Evolutionary conservation across 306 rosid genomes (phyloP), one percentile per base, ranked within the genome.

Genomic region (Erythrophleum fordii): DNA sequence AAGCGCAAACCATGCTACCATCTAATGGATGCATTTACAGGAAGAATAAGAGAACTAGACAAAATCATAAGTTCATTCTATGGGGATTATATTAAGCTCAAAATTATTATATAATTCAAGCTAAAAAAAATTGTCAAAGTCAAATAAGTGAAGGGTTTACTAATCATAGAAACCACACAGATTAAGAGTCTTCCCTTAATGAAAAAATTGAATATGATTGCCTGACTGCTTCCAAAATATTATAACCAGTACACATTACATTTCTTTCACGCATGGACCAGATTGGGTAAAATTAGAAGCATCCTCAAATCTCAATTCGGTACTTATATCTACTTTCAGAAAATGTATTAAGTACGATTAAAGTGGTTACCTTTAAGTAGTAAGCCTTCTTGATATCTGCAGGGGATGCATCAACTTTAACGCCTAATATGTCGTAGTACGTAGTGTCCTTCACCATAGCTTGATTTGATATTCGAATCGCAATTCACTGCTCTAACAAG

Each of bases 371-470:
- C 97, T 90, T 93, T 59, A 95, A 13, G 77, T 93, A 95, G 87
- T 95, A 95, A 77, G 98, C 99, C 78, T 90, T 95, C 80, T 95
- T 95, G 45, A 95, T 91, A 10, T 93, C 97, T 42, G 92, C 84
- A 37, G 94, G 69, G 82, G 98, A 78, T 74, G 96, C 94, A 56
- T 93, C 91, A 39, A 87, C 88, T 64, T 73, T 62, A 86, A 95
- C 94, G 26, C 91, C 98, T 85, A 95, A 81, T 77, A 89, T 39
- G 80, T 93, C 97, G 72, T 95, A 95, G 85, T 82, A 93, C 1
- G 87, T 52, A 64, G 92, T 89, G 12, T 95, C 99, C 87, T 84
- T 89, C 91, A 88, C 99, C 99, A 95, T 95, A 22, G 29, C 79
- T 88, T 28, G 34, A 68, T 42, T 35, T 20, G 67, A 73, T 41